Base-by-base conservation (phyloP, 2,329 filamentous ascomycete genomes). In the Colletotrichum sp. region DNA sequence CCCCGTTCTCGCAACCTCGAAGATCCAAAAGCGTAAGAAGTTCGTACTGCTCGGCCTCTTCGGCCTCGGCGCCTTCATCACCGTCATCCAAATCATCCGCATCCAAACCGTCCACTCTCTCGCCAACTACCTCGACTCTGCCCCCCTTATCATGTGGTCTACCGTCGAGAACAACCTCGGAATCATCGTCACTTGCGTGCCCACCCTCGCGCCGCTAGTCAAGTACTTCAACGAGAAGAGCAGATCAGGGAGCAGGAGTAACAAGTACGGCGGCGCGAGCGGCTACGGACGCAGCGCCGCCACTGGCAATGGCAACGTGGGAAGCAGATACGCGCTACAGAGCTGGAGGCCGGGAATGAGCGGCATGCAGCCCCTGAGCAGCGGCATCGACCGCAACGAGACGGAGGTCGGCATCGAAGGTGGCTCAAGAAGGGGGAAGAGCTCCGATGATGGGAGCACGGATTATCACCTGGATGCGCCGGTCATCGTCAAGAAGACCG, bases 41-140 rank as follows among this genome's bases (percentile, higher is more conserved):
- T 66, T 85, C 12, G 83, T 87, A 3, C 81, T 89, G 0, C 81
- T 85, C 3, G 81, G 81, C 12, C 81, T 89, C 43, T 89, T 89
- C 78, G 84, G 83, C 4, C 83, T 90, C 15, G 89, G 88, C 15
- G 81, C 88, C 66, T 90, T 90, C 81, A 85, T 89, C 65, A 88
- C 87, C 10, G 77, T 88, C 67, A 88, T 89, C 71, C 88, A 90
- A 76, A 85, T 88, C 75, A 84, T 90, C 76, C 88, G 88, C 28
- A 87, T 90, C 72, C 84, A 87, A 68, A 88, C 86, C 28, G 85
- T 90, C 74, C 83, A 83, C 52, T 83, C 82, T 6, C 84, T 89
- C 5, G 77, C 79, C 18, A 86, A 86, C 77, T 87, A 87, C 71
- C 84, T 87, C 52, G 87, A 90, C 80, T 87, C 85, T 3, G 82